Evolutionary conservation across 805 yeast genomes (phyloP), one percentile per base, ranked within the genome.

Genomic region (Kurtzmaniella cleridarum): DNA sequence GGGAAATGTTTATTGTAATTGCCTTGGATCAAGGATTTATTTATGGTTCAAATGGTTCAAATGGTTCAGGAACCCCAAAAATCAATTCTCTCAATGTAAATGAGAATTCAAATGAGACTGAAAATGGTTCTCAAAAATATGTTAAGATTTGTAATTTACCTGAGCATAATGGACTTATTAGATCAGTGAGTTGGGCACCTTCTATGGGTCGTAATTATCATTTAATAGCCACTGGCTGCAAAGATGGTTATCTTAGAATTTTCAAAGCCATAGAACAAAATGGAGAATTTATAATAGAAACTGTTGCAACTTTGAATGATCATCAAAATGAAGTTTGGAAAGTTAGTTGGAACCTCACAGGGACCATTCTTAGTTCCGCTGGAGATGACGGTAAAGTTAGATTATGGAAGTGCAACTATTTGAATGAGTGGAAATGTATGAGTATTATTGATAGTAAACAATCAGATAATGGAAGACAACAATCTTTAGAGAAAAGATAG

Each of bases 121-220:
- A 24, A 8, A 47, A 50, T 9, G 31, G 43, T 10, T 32, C 43
- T 26, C 44, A 49, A 12, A 80, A 75, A 51, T 70, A 76, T 45
- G 65, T 67, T 10, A 70, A 75, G 39, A 79, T 79, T 0, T 78
- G 84, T 27, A 77, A 76, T 43, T 66, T 91, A 17, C 84, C 89
- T 2, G 96, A 88, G 30, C 97, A 90, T 56, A 73, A 76, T 39
- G 96, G 95, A 2, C 70, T 91, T 30, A 87, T 91, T 27, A 71
- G 98, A 52, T 84, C 89, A 13, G 87, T 90, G 4, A 74, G 90
- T 24, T 91, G 98, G 98, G 98, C 98, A 0, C 96, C 98, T 2
- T 79, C 95, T 0, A 86, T 90, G 83, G 98, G 98, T 2, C 70
- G 96, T 48, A 79, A 82, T 46, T 86, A 78, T 57, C 95, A 91